Base-by-base conservation (phyloP, 768 basidiomycete genomes). In the Mycena chlorophos region DNA sequence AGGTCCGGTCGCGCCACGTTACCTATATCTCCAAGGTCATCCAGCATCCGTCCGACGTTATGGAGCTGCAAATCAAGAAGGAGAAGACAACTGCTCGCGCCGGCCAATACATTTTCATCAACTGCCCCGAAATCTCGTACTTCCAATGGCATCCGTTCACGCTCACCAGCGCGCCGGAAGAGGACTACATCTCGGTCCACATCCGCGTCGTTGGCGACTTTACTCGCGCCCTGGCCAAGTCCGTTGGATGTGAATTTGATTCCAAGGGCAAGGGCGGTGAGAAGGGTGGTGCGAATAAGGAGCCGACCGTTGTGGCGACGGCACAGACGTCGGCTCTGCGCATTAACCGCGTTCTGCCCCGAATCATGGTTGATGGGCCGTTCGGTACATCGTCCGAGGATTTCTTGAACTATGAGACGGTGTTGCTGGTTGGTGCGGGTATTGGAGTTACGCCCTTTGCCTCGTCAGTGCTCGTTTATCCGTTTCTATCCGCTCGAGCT, bases 61-160 rank as follows among this genome's bases (percentile, higher is more conserved):
- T 95, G 76, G 94, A 98, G 73, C 75, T 98, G 26, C 96, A 97
- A 71, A 95, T 98, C 80, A 97, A 95, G 79, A 97, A 97, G 73
- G 95, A 97, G 67, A 89, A 88, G 74, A 92, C 85, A 0, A 86
- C 76, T 1, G 85, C 83, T 26, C 81, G 87, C 12, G 92, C 94
- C 1, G 94, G 94, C 19, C 91, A 96, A 69, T 98, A 97, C 71
- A 91, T 98, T 69, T 94, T 96, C 78, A 71, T 97, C 47, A 87
- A 78, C 61, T 94, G 91, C 74, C 95, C 94, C 8, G 90, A 93
- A 71, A 78, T 98, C 43, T 92, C 89, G 19, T 96, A 93, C 75
- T 95, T 89, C 79, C 93, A 97, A 69, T 98, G 94, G 90, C 95
- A 98, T 67, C 94, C 94, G 8, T 97, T 97, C 80, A 96, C 94